These are phyloP conservation scores for Aspergillus bertholletiae DNA, from an alignment of 495 filamentous ascomycete genomes.

Conservation along the genomic window DNA sequence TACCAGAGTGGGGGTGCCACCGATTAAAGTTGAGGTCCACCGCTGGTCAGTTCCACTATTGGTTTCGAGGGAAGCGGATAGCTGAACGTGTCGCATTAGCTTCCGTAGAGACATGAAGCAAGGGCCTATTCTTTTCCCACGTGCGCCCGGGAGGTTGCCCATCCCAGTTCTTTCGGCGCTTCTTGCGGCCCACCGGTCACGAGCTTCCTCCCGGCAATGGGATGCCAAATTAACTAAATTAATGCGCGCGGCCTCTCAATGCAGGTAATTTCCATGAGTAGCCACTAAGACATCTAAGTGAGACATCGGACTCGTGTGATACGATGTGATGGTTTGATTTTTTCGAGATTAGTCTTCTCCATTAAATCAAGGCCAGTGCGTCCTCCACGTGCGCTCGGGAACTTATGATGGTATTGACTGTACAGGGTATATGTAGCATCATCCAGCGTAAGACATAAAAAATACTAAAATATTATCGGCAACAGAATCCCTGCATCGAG, in stretches of 20 bases:
- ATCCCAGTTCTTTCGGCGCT: too few species aligned
- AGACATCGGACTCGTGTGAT: not conserved
- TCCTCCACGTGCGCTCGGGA: too few species aligned
- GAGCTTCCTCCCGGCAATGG: not conserved
- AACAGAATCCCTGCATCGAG: too few species aligned
- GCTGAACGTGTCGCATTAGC: slow-evolving; percentile 7
- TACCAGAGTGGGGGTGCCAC: too few species aligned
- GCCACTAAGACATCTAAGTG: not conserved
- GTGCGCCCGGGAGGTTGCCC: slow-evolving; percentile 7
- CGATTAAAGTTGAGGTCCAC: not conserved
- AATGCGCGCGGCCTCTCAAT: not conserved
- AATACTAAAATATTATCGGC: not conserved
- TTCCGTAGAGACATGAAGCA: slow-evolving; percentile 12
- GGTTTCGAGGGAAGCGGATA: not conserved
- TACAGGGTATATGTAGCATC: not conserved
- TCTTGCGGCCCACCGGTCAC: slow-evolving; percentile 1
- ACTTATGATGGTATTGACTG: too few species aligned
- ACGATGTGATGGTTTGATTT: not conserved
- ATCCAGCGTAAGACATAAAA: not conserved
- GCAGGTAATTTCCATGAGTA: not conserved
- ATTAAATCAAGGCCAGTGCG: too few species aligned
- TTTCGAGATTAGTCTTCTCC: too few species aligned
- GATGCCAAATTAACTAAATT: too few species aligned
- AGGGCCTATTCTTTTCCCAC: slow-evolving; percentile 18
- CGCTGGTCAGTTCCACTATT: not conserved